Evolutionary conservation across 148 eudicot species (phyloP).

Genomic region (Amaranthus cruentus): DNA sequence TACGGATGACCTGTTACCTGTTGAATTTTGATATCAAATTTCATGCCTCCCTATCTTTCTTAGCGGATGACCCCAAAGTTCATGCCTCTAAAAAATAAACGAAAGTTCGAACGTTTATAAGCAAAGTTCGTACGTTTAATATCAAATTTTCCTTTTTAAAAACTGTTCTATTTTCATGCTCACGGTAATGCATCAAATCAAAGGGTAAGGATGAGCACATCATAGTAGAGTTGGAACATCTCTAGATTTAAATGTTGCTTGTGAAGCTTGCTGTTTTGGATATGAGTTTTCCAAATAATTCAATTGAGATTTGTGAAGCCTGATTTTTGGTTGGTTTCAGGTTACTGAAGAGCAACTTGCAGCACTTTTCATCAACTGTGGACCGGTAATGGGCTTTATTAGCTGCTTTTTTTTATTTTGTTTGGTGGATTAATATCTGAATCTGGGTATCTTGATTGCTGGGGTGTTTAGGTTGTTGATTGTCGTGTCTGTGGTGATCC

Average conservation of each 20-base stretch:
- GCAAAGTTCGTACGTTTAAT: too few relatives aligned
- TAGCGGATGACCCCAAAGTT: too few relatives aligned
- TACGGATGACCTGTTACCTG: too few relatives aligned
- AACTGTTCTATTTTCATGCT: too few relatives aligned
- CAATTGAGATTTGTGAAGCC: background rate
- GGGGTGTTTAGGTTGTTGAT: constrained; percentile 72
- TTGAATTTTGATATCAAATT: too few relatives aligned
- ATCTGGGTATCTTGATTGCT: constrained; percentile 5
- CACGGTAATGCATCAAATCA: too few relatives aligned
- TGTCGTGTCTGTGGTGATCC: constrained; percentile 99
- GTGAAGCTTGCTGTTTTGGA: constrained; percentile 6
- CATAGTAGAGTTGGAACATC: background rate
- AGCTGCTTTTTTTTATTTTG: constrained; percentile 8
- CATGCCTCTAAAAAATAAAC: too few relatives aligned
- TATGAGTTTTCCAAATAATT: constrained; percentile 6
- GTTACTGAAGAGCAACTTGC: constrained; percentile 99
- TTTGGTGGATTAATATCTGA: background rate
- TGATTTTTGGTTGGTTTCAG: constrained; percentile 29
- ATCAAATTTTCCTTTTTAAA: too few relatives aligned
- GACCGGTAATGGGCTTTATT: constrained; percentile 53
- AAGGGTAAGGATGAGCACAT: too few relatives aligned
- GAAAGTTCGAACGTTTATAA: too few relatives aligned
- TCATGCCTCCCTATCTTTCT: too few relatives aligned
- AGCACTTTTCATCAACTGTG: constrained; percentile 71
- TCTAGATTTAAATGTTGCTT: background rate